Evolutionary conservation across 208 protist species (phyloP), one percentile per base, ranked within the genome.

Genomic region (Wallacemonas sp.): DNA sequence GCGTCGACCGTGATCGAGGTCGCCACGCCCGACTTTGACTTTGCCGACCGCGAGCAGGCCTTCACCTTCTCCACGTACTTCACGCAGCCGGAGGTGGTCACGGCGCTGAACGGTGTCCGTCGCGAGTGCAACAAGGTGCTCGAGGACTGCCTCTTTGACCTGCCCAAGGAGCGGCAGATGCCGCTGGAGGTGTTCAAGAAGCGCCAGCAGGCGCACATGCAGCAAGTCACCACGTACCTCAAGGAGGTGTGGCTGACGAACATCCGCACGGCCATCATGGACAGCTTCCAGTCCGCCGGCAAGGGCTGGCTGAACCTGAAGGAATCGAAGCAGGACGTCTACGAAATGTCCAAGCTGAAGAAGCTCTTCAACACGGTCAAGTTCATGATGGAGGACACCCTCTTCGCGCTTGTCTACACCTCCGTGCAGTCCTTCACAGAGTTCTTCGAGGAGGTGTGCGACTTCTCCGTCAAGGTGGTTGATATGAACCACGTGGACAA

Each of bases 291-390:
- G 61, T 89, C 91, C n/a, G 86, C 98, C 4, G 97, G 96, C 26
- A 99, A 99, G 73, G 98, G 98, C n/a, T 99, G 98, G 97, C 86
- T 99, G 45, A 99, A 99, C 78, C 79, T 99, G 49, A 72, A 89
- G 33, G 98, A 99, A 71, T 85, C 74, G 26, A 95, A 93, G 66
- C 82, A 96, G 64, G 92, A 98, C 46, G 97, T 99, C 31, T 99
- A 99, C 82, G 97, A 98, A 41, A 94, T 99, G 66, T 97, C 89
- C 38, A 99, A 99, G 80, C 92, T 99, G 5, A 98, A 98, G 81
- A 98, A 97, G 65, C 97, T 99, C 77, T 97, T 99, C 70, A 95
- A 78, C 44, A 97, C 94, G 22, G 96, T 99, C 59, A 97, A 94
- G 73, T 98, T 98, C 68, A 98, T 99, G 94, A 99, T 99, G 98